phyloP scores from a whole-genome alignment of 495 filamentous ascomycete species.

The Corynascus novoguineensis region DNA sequence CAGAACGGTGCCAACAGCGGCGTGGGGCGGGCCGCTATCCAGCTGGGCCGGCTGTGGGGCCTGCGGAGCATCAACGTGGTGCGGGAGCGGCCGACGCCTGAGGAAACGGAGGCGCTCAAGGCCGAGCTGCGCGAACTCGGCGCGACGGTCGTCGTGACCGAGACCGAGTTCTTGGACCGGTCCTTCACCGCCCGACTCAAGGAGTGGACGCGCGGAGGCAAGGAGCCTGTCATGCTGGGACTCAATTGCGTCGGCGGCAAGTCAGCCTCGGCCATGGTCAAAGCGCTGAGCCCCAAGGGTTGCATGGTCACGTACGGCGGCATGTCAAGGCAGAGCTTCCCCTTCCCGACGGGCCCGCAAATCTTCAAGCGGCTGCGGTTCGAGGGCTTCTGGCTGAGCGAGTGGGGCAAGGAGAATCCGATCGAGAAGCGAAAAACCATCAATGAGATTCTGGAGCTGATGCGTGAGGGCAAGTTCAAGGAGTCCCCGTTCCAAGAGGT shows the following conservation, averaged over 20 bases:
- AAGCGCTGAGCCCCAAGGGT: constrained; percentile 56
- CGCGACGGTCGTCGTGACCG: constrained; percentile 76
- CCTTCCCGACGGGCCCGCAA: constrained; percentile 67
- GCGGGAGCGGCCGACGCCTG: constrained; percentile 55
- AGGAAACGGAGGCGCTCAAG: constrained; percentile 62
- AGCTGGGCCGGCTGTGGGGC: constrained; percentile 77
- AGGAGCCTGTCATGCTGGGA: constrained; percentile 65
- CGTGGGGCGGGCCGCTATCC: constrained; percentile 83
- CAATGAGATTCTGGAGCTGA: constrained; percentile 71
- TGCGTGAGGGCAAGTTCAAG: constrained; percentile 67
- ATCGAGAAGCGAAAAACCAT: constrained; percentile 71
- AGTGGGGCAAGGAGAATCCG: constrained; percentile 74
- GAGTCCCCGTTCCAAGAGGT: constrained; percentile 76
- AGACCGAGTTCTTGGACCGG: constrained; percentile 58
- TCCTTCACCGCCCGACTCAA: constrained; percentile 59
- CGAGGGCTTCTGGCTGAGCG: constrained; percentile 90
- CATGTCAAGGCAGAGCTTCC: constrained; percentile 81
- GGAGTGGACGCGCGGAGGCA: constrained; percentile 58
- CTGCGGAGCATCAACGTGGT: constrained; percentile 83
- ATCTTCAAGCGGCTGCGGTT: constrained; percentile 89
- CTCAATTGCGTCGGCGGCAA: constrained; percentile 96
- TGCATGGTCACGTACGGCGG: constrained; percentile 91
- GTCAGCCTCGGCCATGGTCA: constrained; percentile 65
- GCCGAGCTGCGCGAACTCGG: constrained; percentile 65
- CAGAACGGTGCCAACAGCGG: constrained; percentile 96